Conservation (phyloP, 495 filamentous ascomycete genomes). For the Amniculicola lignicola region DNA sequence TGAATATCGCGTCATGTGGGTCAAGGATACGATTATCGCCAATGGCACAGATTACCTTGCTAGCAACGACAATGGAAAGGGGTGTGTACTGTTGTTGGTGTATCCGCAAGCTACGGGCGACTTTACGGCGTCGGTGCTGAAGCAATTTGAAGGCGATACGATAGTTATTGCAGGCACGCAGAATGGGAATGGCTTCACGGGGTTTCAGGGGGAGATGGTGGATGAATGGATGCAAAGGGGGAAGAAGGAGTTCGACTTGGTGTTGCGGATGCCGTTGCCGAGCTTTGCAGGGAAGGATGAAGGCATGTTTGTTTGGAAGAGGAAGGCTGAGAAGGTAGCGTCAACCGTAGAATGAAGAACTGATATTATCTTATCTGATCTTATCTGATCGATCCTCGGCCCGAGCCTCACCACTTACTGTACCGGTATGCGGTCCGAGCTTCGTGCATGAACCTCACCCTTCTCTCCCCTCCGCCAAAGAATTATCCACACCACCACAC, state of each 20-base stretch:
- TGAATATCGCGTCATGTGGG: conserved; percentile 57
- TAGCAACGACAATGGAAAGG: conserved; percentile 38
- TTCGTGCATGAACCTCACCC: too few species aligned
- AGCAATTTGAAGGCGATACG: conserved; percentile 54
- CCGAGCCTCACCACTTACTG: too few species aligned
- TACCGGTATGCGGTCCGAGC: too few species aligned
- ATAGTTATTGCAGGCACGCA: conserved; percentile 62
- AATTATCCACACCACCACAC: background rate
- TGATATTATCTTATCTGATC: too few species aligned
- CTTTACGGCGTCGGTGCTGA: conserved; percentile 54
- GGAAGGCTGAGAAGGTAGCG: too few species aligned
- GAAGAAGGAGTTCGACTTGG: conserved; percentile 32
- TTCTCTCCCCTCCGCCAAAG: too few species aligned
- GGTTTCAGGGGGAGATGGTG: conserved; percentile 52
- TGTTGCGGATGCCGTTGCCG: conserved; percentile 41
- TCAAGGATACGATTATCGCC: conserved; percentile 52
- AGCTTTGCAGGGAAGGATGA: conserved; percentile 48
- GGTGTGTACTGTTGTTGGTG: conserved; percentile 53
- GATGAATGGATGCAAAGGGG: conserved; percentile 55
- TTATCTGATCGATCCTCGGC: too few species aligned
- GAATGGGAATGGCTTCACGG: conserved; percentile 63
- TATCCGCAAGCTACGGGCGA: conserved; percentile 57
- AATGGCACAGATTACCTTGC: conserved; percentile 50
- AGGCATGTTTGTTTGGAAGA: conserved; percentile 45
- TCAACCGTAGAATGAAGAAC: too few species aligned